phyloP scores from a whole-genome alignment of 2,329 filamentous ascomycete species.

The Fusarium papillatum region DNA sequence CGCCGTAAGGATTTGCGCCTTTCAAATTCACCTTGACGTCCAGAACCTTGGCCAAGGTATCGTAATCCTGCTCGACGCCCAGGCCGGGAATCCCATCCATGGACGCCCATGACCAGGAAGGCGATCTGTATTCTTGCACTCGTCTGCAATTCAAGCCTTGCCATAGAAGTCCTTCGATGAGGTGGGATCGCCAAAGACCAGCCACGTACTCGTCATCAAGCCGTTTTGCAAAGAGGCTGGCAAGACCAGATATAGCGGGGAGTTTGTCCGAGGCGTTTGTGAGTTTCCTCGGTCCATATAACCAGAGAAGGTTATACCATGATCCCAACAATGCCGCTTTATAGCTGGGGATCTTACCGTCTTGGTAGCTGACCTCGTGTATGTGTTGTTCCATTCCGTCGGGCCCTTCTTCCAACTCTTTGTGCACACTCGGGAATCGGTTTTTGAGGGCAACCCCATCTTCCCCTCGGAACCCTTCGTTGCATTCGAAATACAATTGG shows the following conservation, averaged over 20 bases:
- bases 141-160: background rate
- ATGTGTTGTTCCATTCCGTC: background rate
- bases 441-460: background rate
- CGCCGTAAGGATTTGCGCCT: background rate
- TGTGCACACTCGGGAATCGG: background rate
- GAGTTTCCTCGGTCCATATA: background rate
- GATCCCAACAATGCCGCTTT: background rate
- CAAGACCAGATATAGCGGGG: background rate
- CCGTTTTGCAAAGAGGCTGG: background rate
- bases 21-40: background rate
- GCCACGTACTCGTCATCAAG: background rate
- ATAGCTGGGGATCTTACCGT: background rate
- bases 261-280: background rate
- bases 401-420: background rate
- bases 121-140: background rate
- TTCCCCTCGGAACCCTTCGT: background rate
- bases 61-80: background rate
- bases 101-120: background rate
- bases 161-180: background rate
- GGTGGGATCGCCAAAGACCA: background rate
- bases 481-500: background rate
- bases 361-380: background rate
- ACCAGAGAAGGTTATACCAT: background rate
- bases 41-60: background rate
- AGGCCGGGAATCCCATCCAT: background rate